These are phyloP conservation scores for Fusarium sp. DNA, from an alignment of 2,329 filamentous ascomycete genomes.

Conservation along the genomic window DNA sequence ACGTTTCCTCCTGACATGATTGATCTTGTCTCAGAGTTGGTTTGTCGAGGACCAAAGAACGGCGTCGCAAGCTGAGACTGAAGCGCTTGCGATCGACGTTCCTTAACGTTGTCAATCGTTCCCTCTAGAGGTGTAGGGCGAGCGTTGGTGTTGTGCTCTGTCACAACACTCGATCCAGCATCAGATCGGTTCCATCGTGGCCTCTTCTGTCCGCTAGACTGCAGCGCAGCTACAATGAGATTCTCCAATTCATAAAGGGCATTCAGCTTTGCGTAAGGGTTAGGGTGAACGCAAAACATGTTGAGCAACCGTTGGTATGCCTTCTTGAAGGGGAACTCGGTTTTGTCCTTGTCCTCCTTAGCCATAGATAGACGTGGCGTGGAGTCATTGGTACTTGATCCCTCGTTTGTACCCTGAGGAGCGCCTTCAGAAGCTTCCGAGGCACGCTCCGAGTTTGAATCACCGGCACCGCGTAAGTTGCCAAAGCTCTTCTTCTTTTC, in stretches of 20 bases:
- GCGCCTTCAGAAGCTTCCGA: slow-evolving; percentile 56
- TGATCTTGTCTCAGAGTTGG: slow-evolving; percentile 62
- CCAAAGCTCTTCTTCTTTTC: slow-evolving; percentile 78
- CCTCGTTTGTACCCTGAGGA: slow-evolving; percentile 57
- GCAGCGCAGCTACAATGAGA: slow-evolving; percentile 80
- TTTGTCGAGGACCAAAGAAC: slow-evolving; percentile 55
- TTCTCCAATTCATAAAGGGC: slow-evolving; percentile 85
- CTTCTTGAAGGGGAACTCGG: slow-evolving; percentile 81
- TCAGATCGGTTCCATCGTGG: slow-evolving; percentile 55
- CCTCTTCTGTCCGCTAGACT: slow-evolving; percentile 52
- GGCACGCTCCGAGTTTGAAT: slow-evolving; percentile 52
- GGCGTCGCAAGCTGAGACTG: slow-evolving; percentile 49
- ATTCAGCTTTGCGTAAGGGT: slow-evolving; percentile 86
- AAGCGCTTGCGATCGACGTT: slow-evolving; percentile 69
- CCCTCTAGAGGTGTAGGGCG: slow-evolving; percentile 69
- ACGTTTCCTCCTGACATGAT: slow-evolving; percentile 62
- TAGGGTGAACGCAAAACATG: slow-evolving; percentile 90
- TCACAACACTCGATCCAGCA: slow-evolving; percentile 51
- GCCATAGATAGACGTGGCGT: slow-evolving; percentile 39
- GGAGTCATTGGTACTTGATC: slow-evolving; percentile 49
- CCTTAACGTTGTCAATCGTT: slow-evolving; percentile 76
- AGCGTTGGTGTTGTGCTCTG: slow-evolving; percentile 50
- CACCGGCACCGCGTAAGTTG: slow-evolving; percentile 68
- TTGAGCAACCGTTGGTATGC: slow-evolving; percentile 84
- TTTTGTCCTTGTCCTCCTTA: slow-evolving; percentile 46